Evolutionary conservation across 768 basidiomycete genomes (phyloP), one percentile per base, ranked within the genome.

Genomic region (Russula abietina): DNA sequence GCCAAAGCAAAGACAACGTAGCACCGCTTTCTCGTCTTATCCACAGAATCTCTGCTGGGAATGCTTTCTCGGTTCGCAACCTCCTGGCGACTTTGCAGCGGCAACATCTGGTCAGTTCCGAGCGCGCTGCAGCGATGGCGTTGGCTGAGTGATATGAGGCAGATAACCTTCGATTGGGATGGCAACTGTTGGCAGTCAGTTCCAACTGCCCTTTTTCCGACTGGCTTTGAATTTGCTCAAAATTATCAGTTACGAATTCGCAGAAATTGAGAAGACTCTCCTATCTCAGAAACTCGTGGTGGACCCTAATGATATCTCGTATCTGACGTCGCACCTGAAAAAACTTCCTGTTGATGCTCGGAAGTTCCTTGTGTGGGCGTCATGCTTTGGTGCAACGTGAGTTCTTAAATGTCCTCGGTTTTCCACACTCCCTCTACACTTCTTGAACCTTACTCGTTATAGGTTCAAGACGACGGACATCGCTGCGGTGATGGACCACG

Each of bases 401-500:
- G 81, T 77, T 41, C 41, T 45, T 28, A 6, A 43, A 2, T 41
- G 38, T 22, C 30, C 19, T 43, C 26, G 55, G n/a, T 33, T 9
- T 49, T 33, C 38, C 11, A 22, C 17, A 11, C 19, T 41, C 26
- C 32, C n/a, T 2, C 45, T 36, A 51, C 22, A 53, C 48, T 26
- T 67, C 52, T 38, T 17, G 24, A 28, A 53, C 33, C 45, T 57
- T 17, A 57, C 53, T 14, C 39, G 24, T 60, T 11, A 4, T 55
- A 88, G 86, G 1, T 89, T 88, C 74, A 88, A 86, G 73, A 81
- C 87, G 4, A 85, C 84, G 0, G 88, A 90, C 69, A 83, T 89
- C 36, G 82, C 85, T 5, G 73, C 83, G 45, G 83, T 89, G 77
- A 83, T 89, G 78, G 87, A 90, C 68, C 84, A 83, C 79, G 86